Base-by-base conservation (phyloP, 1,284 basidiomycete genomes). In the Chiua sp. region DNA sequence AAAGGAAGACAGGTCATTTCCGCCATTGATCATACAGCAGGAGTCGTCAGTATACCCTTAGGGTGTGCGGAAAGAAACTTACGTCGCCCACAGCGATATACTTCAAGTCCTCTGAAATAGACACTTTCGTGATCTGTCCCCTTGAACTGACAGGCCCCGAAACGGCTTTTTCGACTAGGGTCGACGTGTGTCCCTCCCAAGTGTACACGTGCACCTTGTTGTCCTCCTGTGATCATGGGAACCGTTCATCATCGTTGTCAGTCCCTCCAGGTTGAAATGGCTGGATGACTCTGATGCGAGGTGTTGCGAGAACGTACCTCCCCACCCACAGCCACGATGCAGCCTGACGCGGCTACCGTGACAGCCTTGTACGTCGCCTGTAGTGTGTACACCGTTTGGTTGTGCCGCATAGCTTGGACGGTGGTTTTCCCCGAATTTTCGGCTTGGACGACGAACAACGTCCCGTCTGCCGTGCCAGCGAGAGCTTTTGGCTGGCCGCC, bases 21-120 rank as follows among this genome's bases (percentile, higher is more conserved):
- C 32, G 37, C 8, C 18, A 15, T 39, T 39, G 37, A 39, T 20
- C 18, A 18, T 39, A 13, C 18, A 5, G 37, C 37, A 7, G 18
- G 18, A 39, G 42, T 44, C n/a, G 42, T 44, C 42, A 44, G 42
- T 10, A 22, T 11, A 22, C 20, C 42, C n/a, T 18, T 39, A n/a
- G n/a, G 7, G n/a, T 12, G 42, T 3, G 37, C 50, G 20, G 51
- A 46, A 13, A 32, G 22, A 23, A 11, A 78, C 82, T 73, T 67
- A 94, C 93, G 74, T 96, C 93, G 53, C 93, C 94, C 6, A 87
- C 82, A 52, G 92, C 94, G 12, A 98, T 80, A 30, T 90, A 79
- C 37, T 79, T 78, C 2, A 90, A 92, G 70, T 96, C 88, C 0
- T 88, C 85, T 0, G 92, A 93, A 77, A 98, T 93, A 0, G 93